Base-by-base conservation (phyloP, 2,329 filamentous ascomycete species). In the Ilyonectria mors-panacis region DNA sequence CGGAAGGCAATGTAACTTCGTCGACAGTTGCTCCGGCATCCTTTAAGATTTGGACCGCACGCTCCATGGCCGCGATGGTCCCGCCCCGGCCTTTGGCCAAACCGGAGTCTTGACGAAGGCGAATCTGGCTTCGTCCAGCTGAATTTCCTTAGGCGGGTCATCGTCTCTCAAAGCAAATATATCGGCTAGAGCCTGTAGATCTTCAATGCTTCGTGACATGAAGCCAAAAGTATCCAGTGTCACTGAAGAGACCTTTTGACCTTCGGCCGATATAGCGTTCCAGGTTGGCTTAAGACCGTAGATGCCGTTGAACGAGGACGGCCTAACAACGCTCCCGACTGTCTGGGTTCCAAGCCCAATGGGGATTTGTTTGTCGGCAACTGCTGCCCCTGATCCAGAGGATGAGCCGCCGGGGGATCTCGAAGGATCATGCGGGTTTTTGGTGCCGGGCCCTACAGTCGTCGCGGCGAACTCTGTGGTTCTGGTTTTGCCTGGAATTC, bases 361-460 rank as follows among this genome's bases (percentile, higher is more conserved):
- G 0, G 90, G 88, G 1, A 85, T 85, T 68, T 92, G 90, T 57
- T 86, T 86, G 69, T 93, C 91, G 10, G 82, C 90, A 0, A 93
- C 90, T 0, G 89, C 90, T 0, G 91, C 90, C 0, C 84, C 91
- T 0, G 90, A 92, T 0, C 91, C 91, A 0, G 89, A 89, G 0
- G 89, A 92, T 0, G 90, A 92, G 45, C 91, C 90, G 1, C 90
- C 90, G 0, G 90, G 90, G 0, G 90, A 92, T 6, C 91, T 85
- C 0, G 83, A 85, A 1, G 81, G 77, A 75, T 93, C 90, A 69
- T 93, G 93, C 0, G 90, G 88, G 73, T 92, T 92, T 3, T 78
- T 73, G 0, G 88, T 89, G 53, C 81, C 81, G 0, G 85, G 82
- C 0, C 88, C 88, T 13, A 81, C 77, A 1, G 81, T 82, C 0